These are phyloP conservation scores for Hygrophorus russula DNA, from an alignment of 768 basidiomycete genomes.

Conservation along the genomic window DNA sequence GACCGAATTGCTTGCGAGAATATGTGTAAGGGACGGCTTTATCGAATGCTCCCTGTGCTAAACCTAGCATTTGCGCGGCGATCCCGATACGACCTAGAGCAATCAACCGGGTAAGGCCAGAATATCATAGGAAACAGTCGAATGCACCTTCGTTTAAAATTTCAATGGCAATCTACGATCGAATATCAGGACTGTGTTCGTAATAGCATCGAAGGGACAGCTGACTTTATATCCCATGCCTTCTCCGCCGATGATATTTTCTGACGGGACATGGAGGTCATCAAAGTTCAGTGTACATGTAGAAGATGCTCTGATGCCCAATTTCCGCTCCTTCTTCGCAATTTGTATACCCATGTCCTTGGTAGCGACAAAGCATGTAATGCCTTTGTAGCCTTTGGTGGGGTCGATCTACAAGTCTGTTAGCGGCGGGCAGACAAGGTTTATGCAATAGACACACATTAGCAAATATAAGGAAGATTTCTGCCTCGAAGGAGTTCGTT, in stretches of 20 bases:
- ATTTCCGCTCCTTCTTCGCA: conserved; percentile 98
- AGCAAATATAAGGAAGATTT: conserved; percentile 90
- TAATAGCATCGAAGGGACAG: not conserved
- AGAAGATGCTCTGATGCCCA: conserved; percentile 92
- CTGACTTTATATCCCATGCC: conserved; percentile 84
- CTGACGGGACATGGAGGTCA: conserved; percentile 71
- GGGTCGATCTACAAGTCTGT: conserved; percentile 50
- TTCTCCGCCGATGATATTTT: conserved; percentile 86
- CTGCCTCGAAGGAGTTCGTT: conserved; percentile 88
- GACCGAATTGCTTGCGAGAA: conserved; percentile 89
- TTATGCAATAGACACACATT: conserved; percentile 42
- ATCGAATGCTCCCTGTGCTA: conserved; percentile 95
- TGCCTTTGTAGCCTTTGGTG: conserved; percentile 95
- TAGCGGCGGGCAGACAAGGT: not conserved
- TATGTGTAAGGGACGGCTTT: conserved; percentile 94
- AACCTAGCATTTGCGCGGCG: conserved; percentile 96
- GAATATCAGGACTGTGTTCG: not conserved
- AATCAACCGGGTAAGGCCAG: not conserved
- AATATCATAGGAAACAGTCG: not conserved
- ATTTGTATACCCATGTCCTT: conserved; percentile 96
- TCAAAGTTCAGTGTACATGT: conserved; percentile 95
- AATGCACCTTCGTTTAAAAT: conserved; percentile 79
- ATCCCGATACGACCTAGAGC: conserved; percentile 80
- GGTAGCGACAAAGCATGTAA: conserved; percentile 93
- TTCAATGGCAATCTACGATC: conserved; percentile 75